Base-by-base conservation (phyloP, 345 rosid species). In the Euphorbia lathyris region DNA sequence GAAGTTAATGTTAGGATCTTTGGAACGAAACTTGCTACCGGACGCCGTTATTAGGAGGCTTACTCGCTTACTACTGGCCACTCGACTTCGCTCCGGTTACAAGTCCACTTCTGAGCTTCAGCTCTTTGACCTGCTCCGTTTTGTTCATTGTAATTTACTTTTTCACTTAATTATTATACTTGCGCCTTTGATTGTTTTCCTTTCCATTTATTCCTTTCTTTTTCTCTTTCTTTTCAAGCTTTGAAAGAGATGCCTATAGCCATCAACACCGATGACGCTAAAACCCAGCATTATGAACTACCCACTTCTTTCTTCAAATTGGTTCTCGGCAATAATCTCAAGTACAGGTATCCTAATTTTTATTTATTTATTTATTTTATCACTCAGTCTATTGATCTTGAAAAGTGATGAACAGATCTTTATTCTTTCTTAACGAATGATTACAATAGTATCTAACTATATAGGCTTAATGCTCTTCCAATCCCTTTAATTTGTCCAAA, bases 241-340 rank as follows among this genome's bases (percentile, higher is more conserved):
- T 67, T 93, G 9, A 83, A 71, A 72, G 85, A 91, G 74, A 91
- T 91, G 96, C 96, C 96, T 12, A 86, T 91, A 36, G 96, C 97
- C 2, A 71, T 89, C 79, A 69, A 78, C 45, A 88, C 97, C 0
- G 91, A 91, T 19, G 72, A 79, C 72, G 83, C 94, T 5, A 93
- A 89, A 82, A 60, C 83, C 7, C 96, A 89, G 38, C 96, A 89
- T 78, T 93, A 89, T 61, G 96, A 91, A 62, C 68, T 93, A n/a
- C 93, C 98, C 7, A 87, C 91, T 9, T 85, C 94, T 58, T 93
- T 93, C 85, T 93, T 89, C 87, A 78, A 89, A 69, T 80, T 93
- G 69, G 95, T 88, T 52, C 91, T 91, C 3, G 97, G 97, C 40
- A 80, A 82, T 68, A 76, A 87, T 71, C 80, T 88, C 63, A 93